A percentile compares a stretch with the other conserved stretches of the same genome.
Evolutionary conservation across 2,329 filamentous ascomycete species (phyloP).

Genomic region (Tolypocladium album): DNA sequence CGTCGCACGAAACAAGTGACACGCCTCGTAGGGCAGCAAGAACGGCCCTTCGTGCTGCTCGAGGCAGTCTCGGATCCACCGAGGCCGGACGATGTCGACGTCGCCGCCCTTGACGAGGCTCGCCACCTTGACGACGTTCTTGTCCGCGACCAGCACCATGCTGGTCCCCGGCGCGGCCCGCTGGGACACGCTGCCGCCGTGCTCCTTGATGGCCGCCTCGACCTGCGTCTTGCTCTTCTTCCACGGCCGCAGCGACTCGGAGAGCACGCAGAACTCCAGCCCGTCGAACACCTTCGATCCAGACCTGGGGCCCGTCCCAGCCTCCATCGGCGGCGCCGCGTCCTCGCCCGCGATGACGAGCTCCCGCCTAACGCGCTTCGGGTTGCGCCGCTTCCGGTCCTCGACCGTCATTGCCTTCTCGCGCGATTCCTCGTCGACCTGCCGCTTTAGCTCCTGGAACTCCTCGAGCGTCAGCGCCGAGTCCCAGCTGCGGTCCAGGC

Average conservation of each 20-base stretch:
- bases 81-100: constrained; percentile 63
- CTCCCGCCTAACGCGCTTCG: constrained; percentile 57
- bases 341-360: constrained; percentile 63
- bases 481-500: constrained; percentile 77
- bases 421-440: constrained; percentile 58
- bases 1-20: constrained; percentile 63
- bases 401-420: constrained; percentile 73
- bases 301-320: constrained; percentile 14
- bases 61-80: constrained; percentile 78
- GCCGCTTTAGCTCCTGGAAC: constrained; percentile 60
- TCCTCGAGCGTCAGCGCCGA: constrained; percentile 67
- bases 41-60: constrained; percentile 41
- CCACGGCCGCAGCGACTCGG: constrained; percentile 56
- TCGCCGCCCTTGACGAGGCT: constrained; percentile 65
- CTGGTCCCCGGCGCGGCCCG: constrained; percentile 49
- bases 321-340: constrained; percentile 23
- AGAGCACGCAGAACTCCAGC: constrained; percentile 73
- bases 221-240: constrained; percentile 72
- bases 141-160: constrained; percentile 70
- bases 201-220: constrained; percentile 69
- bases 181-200: constrained; percentile 74
- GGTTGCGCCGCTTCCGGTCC: constrained; percentile 42
- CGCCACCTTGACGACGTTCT: constrained; percentile 70
- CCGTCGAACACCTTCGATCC: constrained; percentile 61
- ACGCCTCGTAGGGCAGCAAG: constrained; percentile 49